Evolutionary conservation across 176 grass and related monocot species (phyloP), one percentile per base, ranked within the genome.

Genomic region (Carex kokanica): DNA sequence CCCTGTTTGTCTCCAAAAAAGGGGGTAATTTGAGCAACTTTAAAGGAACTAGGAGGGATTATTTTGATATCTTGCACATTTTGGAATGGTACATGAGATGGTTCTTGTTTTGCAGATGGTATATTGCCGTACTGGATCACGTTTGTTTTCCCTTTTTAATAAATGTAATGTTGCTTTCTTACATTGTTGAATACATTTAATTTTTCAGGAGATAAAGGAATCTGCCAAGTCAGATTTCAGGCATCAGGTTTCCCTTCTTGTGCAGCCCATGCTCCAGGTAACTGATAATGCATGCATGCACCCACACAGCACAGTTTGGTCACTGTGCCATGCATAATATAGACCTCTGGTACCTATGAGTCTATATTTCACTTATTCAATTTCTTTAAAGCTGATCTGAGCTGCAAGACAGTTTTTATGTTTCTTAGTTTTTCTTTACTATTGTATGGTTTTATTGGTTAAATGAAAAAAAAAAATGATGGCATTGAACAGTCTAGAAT

Each of bases 241-340:
- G 83, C 95, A 98, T 84, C 92, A 98, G 85, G 88, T 98, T 81
- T 94, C 95, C 84, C 92, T 92, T 64, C 86, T 98, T 72, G 87
- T 94, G 59, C 93, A 94, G 84, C 95, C 95, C 80, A 94, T 98
- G 95, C 85, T 93, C 43, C 95, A 98, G 92, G 95, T 98, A 83
- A 14, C 31, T 56, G 66, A 87, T 68, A 12, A 15, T 68, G 51
- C 58, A 55, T 13, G 41, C 58, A 24, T 8, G 41, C 41, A 43
- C 34, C 6, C 41, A 8, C 7, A 6, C 25, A 8, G 36, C n/a
- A 45, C 2, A 24, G 36, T 24, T 82, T 64, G 45, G 24, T 55
- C 8, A 41, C 14, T 3, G 16, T 65, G 56, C 57, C 36, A 56
- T 64, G 16, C 59, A 43, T 65, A 49, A 5, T 66, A 63, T 45